Evolutionary conservation across 164 flowering plant genomes (phyloP).

Genomic region (Vitis labrusca): DNA sequence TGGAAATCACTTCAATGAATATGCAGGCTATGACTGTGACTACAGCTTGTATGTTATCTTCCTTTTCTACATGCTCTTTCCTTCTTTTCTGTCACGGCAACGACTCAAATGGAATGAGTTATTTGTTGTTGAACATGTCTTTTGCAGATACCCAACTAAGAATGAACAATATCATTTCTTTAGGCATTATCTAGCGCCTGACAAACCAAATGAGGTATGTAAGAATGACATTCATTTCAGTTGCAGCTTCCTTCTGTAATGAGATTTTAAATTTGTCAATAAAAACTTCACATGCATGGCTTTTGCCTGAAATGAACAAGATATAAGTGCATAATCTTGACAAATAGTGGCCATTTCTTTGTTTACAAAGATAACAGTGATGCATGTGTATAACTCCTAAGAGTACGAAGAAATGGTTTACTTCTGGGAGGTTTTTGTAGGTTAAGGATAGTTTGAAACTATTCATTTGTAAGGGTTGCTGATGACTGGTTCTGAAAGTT

Average conservation of each 20-base stretch:
- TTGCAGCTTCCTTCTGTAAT: not conserved
- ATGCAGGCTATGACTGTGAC: slow-evolving; percentile 98
- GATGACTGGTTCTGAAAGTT: no score
- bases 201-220: slow-evolving; percentile 72
- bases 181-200: slow-evolving; percentile 78
- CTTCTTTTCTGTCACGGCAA: not conserved
- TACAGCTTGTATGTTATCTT: slow-evolving; percentile 66
- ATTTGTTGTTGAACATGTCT: slow-evolving; percentile 9
- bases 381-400: no score
- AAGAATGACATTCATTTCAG: not conserved
- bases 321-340: no score
- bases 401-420: no score
- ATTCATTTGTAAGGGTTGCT: no score
- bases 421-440: no score
- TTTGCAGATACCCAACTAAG: slow-evolving; percentile 75
- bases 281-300: no score
- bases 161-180: slow-evolving; percentile 89
- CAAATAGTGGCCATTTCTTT: no score
- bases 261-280: no score
- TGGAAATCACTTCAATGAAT: slow-evolving; percentile 98
- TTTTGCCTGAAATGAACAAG: no score
- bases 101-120: not conserved
- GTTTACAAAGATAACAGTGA: no score
- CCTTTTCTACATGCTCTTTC: slow-evolving; percentile 8
- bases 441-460: no score